Base-by-base conservation (phyloP, 2,329 filamentous ascomycete genomes). In the Colletotrichum magnum region DNA sequence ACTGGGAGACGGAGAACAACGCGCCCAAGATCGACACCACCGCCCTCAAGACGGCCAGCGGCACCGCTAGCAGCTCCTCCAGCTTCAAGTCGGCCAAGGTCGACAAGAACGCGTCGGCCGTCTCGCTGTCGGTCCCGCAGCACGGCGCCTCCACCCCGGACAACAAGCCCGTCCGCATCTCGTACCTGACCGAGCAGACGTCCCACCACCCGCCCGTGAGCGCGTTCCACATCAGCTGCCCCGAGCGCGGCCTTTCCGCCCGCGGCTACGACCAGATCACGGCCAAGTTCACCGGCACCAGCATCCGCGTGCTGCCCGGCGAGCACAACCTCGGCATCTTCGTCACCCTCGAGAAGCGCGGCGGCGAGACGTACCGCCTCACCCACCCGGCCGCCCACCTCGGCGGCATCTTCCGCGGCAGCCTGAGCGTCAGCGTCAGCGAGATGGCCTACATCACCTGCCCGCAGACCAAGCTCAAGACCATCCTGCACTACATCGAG, bases 181-280 rank as follows among this genome's bases (percentile, higher is more conserved):
- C 94, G 10, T 99, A 97, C 79, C 87, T 99, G 70, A 98, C 96
- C 28, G 96, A 99, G 82, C 96, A 99, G 83, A 99, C 96, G 9
- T 98, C 94, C 7, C 96, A 99, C 77, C 96, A 99, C 81, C 96
- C 96, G 41, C 96, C 96, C 10, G 95, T 99, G 73, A 98, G 95
- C 74, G 96, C 96, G 15, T 99, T 97, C 81, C 95, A 93, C 79
- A 91, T 98, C 72, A 92, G 94, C 77, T 99, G 96, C 77, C 94
- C 95, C 0, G 93, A 97, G 74, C 95, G 94, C 78, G 96, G 95
- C 32, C 88, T 99, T 73, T 90, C 90, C 45, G 96, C 96, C 16
- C 89, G 92, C 68, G 96, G 96, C 1, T 99, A 95, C 77, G 96
- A 99, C 77, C 96, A 99, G 83, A 91, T 99, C 75, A 95, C 93